These are phyloP conservation scores for Exophiala mesophila DNA, from an alignment of 2,329 filamentous ascomycete genomes.

Conservation along the genomic window DNA sequence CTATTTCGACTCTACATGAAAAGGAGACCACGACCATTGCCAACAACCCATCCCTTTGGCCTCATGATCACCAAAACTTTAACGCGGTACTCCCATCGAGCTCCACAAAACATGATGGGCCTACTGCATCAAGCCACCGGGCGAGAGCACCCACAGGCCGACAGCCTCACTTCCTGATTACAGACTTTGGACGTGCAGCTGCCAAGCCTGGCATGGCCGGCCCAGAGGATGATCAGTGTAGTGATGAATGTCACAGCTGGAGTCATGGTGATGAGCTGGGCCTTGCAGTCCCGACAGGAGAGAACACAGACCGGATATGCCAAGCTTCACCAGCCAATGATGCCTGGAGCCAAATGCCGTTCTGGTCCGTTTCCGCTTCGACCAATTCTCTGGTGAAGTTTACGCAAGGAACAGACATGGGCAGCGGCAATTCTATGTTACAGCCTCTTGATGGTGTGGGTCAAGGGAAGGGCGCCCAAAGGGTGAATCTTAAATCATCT, in stretches of 20 bases:
- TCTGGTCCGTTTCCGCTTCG: not conserved
- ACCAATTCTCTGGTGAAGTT: too few relatives aligned
- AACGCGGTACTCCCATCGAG: slow-evolving; percentile 16
- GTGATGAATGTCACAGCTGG: slow-evolving; percentile 19
- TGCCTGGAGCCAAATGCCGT: slow-evolving; percentile 6
- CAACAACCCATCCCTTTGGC: slow-evolving; percentile 9
- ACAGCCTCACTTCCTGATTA: not conserved
- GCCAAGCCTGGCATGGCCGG: slow-evolving; percentile 6
- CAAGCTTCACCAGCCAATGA: slow-evolving; percentile 11
- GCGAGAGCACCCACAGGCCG: not conserved
- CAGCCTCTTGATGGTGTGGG: too few relatives aligned
- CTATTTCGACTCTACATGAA: too few relatives aligned
- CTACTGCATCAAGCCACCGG: too few relatives aligned
- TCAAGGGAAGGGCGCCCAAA: too few relatives aligned
- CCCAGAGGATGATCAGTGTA: slow-evolving; percentile 18
- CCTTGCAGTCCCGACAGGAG: slow-evolving; percentile 9
- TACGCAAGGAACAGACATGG: too few relatives aligned
- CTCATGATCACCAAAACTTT: slow-evolving; percentile 14
- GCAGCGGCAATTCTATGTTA: too few relatives aligned
- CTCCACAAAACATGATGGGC: slow-evolving; percentile 2
- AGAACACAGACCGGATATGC: not conserved
- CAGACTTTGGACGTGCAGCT: not conserved
- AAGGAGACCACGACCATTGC: not conserved
- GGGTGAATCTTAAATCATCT: too few relatives aligned
- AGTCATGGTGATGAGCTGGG: slow-evolving; percentile 19